A percentile compares a stretch with the other conserved stretches of the same genome.
phyloP scores from a whole-genome alignment of 208 protist species.

The Endotrypanum monterogeii region DNA sequence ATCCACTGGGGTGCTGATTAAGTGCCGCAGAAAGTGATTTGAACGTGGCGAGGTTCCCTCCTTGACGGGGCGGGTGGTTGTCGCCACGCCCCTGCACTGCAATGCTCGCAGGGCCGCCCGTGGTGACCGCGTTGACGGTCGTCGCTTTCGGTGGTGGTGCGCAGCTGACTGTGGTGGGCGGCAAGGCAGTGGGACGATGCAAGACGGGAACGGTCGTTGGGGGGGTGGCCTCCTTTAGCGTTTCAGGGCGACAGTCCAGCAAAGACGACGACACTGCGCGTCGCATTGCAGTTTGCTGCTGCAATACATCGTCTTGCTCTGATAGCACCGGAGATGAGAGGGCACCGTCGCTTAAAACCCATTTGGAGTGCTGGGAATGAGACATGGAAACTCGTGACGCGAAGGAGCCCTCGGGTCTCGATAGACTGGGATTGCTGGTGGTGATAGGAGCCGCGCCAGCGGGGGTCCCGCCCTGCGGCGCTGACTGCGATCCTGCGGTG shows the following conservation, averaged over 20 bases:
- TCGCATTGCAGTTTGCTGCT: too few species aligned
- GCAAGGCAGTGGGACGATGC: not conserved
- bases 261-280: not conserved
- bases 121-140: constrained; percentile 2
- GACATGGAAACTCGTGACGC: too few species aligned
- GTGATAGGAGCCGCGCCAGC: not conserved
- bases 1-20: not conserved
- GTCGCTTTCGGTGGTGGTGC: not conserved
- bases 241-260: not conserved
- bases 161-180: not conserved
- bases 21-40: not conserved
- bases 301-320: not conserved
- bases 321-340: not conserved
- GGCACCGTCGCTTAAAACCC: not conserved
- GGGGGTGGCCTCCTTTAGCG: not conserved
- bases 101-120: not conserved
- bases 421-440: not conserved
- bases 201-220: not conserved
- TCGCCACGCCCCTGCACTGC: not conserved
- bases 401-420: not conserved
- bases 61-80: not conserved
- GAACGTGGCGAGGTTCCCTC: not conserved
- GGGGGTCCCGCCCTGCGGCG: not conserved
- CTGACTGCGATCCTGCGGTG: not conserved
- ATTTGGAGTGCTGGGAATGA: not conserved